Percentiles rank a stretch among this genome's conserved stretches.
Conservation (phyloP, 768 basidiomycete genomes). For the Pulveroboletus sp. region DNA sequence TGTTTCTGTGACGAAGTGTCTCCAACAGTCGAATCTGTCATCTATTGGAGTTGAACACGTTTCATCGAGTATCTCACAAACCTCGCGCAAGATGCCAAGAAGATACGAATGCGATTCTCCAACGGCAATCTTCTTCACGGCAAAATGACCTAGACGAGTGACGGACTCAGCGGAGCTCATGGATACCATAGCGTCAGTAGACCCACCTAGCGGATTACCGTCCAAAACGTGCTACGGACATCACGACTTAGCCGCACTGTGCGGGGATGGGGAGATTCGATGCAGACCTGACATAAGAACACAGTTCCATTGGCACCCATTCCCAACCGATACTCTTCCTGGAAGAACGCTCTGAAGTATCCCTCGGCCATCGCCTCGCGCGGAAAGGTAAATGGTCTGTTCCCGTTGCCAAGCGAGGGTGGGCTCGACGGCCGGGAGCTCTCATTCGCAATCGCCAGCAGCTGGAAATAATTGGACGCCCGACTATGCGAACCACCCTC, state of each 20-base stretch:
- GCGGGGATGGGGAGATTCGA: neutral
- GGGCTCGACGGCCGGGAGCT: slow-evolving; percentile 50
- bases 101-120: slow-evolving; percentile 87
- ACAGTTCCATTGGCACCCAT: slow-evolving; percentile 96
- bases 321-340: slow-evolving; percentile 81
- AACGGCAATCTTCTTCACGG: slow-evolving; percentile 95
- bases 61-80: slow-evolving; percentile 17
- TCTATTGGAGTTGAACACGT: neutral
- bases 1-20: slow-evolving; percentile 83
- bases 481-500: slow-evolving; percentile 46
- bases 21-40: slow-evolving; percentile 77
- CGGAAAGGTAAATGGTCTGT: slow-evolving; percentile 42
- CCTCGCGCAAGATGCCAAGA: slow-evolving; percentile 76
- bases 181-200: neutral
- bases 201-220: slow-evolving; percentile 71
- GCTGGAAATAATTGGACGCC: slow-evolving; percentile 75
- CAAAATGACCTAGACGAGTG: slow-evolving; percentile 62
- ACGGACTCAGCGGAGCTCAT: neutral
- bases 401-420: slow-evolving; percentile 25
- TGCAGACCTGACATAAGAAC: slow-evolving; percentile 74
- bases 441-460: slow-evolving; percentile 71
- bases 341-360: slow-evolving; percentile 90
- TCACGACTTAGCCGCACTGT: slow-evolving; percentile 1
- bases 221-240: slow-evolving; percentile 71
- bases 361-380: slow-evolving; percentile 82